Conservation (phyloP, 2,329 filamentous ascomycete species). For the Karstenula rhodostoma region DNA sequence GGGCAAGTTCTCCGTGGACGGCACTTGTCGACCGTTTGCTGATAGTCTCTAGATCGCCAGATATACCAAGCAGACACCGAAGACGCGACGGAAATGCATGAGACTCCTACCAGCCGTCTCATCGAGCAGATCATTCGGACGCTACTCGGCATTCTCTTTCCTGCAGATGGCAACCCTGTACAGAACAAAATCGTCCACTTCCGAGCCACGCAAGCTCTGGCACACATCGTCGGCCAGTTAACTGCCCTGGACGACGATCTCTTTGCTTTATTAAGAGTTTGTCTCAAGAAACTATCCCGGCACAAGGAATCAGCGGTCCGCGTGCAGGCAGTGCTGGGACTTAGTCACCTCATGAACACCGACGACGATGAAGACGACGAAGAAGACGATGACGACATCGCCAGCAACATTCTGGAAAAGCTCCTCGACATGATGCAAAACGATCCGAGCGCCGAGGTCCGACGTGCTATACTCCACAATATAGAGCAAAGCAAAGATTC, state of each 20-base stretch:
- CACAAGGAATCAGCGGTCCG: conserved; percentile 95
- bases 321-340: conserved; percentile 87
- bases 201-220: conserved; percentile 86
- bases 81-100: conserved; percentile 74
- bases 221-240: conserved; percentile 90
- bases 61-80: conserved; percentile 62
- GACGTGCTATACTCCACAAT: conserved; percentile 86
- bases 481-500: conserved; percentile 85
- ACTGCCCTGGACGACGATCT: conserved; percentile 92
- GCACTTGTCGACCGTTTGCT: conserved; percentile 12
- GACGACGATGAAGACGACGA: conserved; percentile 71
- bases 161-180: conserved; percentile 54
- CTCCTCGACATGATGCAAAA: conserved; percentile 90
- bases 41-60: conserved; percentile 36
- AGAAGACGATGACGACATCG: conserved; percentile 72
- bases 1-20: conserved; percentile 47
- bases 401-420: conserved; percentile 78
- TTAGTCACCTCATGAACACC: conserved; percentile 80
- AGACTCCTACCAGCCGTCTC: conserved; percentile 85
- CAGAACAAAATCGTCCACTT: conserved; percentile 96
- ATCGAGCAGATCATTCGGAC: conserved; percentile 76
- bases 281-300: conserved; percentile 82
- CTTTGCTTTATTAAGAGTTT: conserved; percentile 81
- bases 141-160: conserved; percentile 73
- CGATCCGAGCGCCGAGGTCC: conserved; percentile 91